Evolutionary conservation across 257 asterid genomes (phyloP).

Genomic region (Solanum lignicaule): DNA sequence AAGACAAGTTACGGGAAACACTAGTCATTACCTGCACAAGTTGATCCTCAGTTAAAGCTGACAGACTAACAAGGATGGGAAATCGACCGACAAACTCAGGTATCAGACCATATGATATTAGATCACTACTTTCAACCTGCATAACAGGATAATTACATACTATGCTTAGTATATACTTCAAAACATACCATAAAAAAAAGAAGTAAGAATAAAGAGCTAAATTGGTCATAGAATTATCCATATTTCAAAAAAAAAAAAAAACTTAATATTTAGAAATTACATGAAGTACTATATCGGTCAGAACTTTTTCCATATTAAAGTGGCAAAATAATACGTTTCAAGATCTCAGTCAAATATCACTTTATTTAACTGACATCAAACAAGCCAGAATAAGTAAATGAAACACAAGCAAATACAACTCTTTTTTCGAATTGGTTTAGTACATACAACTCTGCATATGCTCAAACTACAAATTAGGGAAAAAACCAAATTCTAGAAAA

Average conservation of each 20-base stretch:
- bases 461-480: not conserved
- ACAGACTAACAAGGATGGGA: slow-evolving; percentile 86
- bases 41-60: slow-evolving; percentile 94
- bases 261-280: not conserved
- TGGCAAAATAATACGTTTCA: not conserved
- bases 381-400: not conserved
- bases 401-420: not conserved
- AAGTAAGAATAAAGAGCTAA: not conserved
- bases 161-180: not conserved
- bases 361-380: not conserved
- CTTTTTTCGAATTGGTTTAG: not conserved
- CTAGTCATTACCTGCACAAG: slow-evolving; percentile 72
- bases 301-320: not conserved
- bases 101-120: slow-evolving; percentile 90
- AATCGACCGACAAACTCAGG: slow-evolving; percentile 99
- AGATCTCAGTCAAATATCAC: not conserved
- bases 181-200: not conserved
- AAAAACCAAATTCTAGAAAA: not conserved
- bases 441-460: not conserved
- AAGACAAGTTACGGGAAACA: not conserved
- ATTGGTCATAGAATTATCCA: not conserved
- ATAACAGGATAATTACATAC: not conserved
- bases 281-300: not conserved
- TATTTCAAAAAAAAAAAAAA: not conserved
- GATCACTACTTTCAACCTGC: slow-evolving; percentile 98